Conservation (phyloP, 805 yeast genomes). For the Myxozyma neglecta region DNA sequence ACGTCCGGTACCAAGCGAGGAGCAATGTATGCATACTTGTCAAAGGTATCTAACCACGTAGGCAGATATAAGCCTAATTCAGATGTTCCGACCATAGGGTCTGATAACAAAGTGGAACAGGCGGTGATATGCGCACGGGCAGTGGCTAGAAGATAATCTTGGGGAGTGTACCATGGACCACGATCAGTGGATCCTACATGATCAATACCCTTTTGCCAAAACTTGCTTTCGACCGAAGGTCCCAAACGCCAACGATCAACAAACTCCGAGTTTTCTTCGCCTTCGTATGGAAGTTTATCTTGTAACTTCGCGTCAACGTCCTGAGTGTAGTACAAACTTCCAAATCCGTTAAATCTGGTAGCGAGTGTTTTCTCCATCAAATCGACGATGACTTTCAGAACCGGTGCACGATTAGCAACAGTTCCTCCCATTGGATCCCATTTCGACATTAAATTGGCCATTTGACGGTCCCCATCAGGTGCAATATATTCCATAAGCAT, state of each 20-base stretch:
- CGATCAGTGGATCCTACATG: conserved; percentile 50
- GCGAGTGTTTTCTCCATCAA: conserved; percentile 57
- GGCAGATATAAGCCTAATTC: conserved; percentile 22
- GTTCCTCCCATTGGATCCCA: conserved; percentile 76
- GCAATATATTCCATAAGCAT: conserved; percentile 71
- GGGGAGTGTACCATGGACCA: conserved; percentile 76
- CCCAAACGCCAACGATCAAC: conserved; percentile 84
- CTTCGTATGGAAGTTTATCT: conserved; percentile 53
- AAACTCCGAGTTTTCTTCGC: conserved; percentile 57
- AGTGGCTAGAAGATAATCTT: conserved; percentile 61
- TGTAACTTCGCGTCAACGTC: conserved; percentile 57
- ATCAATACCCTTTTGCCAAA: conserved; percentile 65
- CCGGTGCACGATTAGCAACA: conserved; percentile 50
- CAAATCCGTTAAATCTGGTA: conserved; percentile 67
- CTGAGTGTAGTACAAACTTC: conserved; percentile 76
- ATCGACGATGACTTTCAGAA: conserved; percentile 70
- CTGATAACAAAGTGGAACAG: conserved; percentile 53
- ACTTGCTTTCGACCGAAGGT: conserved; percentile 77
- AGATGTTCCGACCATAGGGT: conserved; percentile 54
- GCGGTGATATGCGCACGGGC: conserved; percentile 68
- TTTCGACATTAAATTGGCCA: conserved; percentile 80
- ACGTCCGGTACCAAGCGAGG: conserved; percentile 56
- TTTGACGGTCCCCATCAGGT: conserved; percentile 33
- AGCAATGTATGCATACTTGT: conserved; percentile 57
- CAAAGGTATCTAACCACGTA: conserved; percentile 50